Evolutionary conservation across 73 alveolate species (phyloP), one percentile per base, ranked within the genome.

Genomic region (Symbiodinium pilosum): DNA sequence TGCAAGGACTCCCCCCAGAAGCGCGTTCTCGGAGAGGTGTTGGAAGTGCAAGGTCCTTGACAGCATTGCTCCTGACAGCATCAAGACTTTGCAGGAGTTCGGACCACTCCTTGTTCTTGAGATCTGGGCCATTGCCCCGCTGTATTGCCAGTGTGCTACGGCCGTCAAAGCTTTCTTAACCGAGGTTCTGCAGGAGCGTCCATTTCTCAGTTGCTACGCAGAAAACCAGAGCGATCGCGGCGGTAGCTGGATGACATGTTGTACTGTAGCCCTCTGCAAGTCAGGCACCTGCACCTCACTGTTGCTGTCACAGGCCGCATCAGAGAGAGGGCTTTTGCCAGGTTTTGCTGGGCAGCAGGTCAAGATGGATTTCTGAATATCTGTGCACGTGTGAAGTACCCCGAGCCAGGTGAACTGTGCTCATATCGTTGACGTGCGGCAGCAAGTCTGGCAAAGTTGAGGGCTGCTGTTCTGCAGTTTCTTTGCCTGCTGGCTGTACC

Each of bases 321-420:
- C n/a, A n/a, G n/a, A n/a, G n/a, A n/a, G n/a, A n/a, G n/a, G n/a
- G n/a, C n/a, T n/a, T n/a, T n/a, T n/a, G n/a, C n/a, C n/a, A n/a
- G n/a, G n/a, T n/a, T n/a, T n/a, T n/a, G n/a, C n/a, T n/a, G n/a
- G n/a, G n/a, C n/a, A n/a, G n/a, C n/a, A n/a, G n/a, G n/a, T n/a
- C n/a, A n/a, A n/a, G n/a, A n/a, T n/a, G n/a, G n/a, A n/a, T n/a
- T n/a, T n/a, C n/a, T n/a, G n/a, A n/a, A n/a, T n/a, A n/a, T n/a
- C n/a, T n/a, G n/a, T n/a, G n/a, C n/a, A n/a, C n/a, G n/a, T n/a
- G n/a, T n/a, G n/a, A n/a, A n/a, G n/a, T n/a, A n/a, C n/a, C n/a
- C n/a, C n/a, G n/a, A n/a, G 71, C 44, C 43, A 91, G 97, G 97
- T 91, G 21, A 86, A 91, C 38, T 91, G 97, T 32, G 68, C 97